Evolutionary conservation across 805 yeast genomes (phyloP).

Genomic region (Candida golubevii): DNA sequence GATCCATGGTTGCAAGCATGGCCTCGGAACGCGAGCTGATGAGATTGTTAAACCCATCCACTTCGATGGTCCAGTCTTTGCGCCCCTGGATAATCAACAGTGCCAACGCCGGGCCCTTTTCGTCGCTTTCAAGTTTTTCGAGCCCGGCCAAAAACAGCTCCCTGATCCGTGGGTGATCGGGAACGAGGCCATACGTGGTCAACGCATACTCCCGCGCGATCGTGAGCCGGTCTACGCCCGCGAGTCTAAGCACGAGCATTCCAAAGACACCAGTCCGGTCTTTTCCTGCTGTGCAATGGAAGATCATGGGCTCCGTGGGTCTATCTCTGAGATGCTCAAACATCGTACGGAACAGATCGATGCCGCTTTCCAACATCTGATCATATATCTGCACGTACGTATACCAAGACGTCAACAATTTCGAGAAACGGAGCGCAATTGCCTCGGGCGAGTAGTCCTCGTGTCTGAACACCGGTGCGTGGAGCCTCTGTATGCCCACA

Average conservation of each 20-base stretch:
- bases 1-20: slow-evolving; percentile 60
- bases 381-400: slow-evolving; percentile 63
- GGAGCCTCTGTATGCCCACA: slow-evolving; percentile 45
- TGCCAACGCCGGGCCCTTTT: slow-evolving; percentile 19
- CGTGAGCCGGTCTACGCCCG: slow-evolving; percentile 62
- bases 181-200: slow-evolving; percentile 59
- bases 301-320: slow-evolving; percentile 43
- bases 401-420: slow-evolving; percentile 53
- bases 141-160: slow-evolving; percentile 31
- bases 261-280: slow-evolving; percentile 78
- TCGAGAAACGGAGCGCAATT: slow-evolving; percentile 50
- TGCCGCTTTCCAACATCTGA: slow-evolving; percentile 51
- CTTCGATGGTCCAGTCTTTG: slow-evolving; percentile 37
- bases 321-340: slow-evolving; percentile 54
- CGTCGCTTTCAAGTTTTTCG: slow-evolving; percentile 27
- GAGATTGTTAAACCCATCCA: slow-evolving; percentile 56
- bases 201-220: slow-evolving; percentile 75
- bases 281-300: slow-evolving; percentile 85
- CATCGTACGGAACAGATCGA: slow-evolving; percentile 43
- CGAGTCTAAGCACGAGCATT: slow-evolving; percentile 58
- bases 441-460: slow-evolving; percentile 62
- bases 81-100: slow-evolving; percentile 33
- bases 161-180: slow-evolving; percentile 41
- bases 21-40: slow-evolving; percentile 64
- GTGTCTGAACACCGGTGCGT: slow-evolving; percentile 53